phyloP scores from a whole-genome alignment of 148 eudicot species.

The Chenopodium album region DNA sequence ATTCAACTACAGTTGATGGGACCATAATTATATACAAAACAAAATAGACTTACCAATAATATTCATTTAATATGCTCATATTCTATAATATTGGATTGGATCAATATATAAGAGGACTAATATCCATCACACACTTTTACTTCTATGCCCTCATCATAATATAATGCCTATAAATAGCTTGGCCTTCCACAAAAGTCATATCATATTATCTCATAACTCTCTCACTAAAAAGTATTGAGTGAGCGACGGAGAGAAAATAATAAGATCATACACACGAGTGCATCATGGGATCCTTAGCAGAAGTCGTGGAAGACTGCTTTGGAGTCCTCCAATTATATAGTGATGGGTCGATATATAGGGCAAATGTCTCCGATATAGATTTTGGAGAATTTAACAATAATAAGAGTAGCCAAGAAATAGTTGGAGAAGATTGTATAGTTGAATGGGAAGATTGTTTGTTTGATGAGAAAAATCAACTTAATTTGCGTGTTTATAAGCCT shows the following conservation, averaged over 20 bases:
- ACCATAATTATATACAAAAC: neutral
- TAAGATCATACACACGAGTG: neutral
- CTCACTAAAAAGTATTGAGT: too few relatives aligned
- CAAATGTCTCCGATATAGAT: slow-evolving; percentile 31
- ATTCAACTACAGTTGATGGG: neutral
- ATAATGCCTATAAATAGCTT: slow-evolving; percentile 9
- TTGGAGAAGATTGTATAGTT: slow-evolving; percentile 18
- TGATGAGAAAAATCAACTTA: slow-evolving; percentile 41
- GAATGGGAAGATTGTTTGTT: slow-evolving; percentile 53
- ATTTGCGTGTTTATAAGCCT: slow-evolving; percentile 65
- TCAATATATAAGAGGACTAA: neutral
- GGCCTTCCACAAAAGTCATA: neutral
- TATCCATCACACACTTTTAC: slow-evolving; percentile 11
- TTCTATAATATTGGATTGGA: neutral
- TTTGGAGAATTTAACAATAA: slow-evolving; percentile 20
- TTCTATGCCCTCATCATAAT: neutral
- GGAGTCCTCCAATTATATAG: slow-evolving; percentile 62
- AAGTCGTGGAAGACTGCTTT: slow-evolving; percentile 61
- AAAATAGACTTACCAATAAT: neutral
- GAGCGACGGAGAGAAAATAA: too few relatives aligned
- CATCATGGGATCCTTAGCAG: slow-evolving; percentile 48
- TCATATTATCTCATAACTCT: neutral
- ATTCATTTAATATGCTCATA: neutral
- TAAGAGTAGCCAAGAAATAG: neutral
- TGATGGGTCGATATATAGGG: slow-evolving; percentile 58